Base-by-base conservation (phyloP, 1,139 yeast species). In the Yamadazyma diospyri region DNA sequence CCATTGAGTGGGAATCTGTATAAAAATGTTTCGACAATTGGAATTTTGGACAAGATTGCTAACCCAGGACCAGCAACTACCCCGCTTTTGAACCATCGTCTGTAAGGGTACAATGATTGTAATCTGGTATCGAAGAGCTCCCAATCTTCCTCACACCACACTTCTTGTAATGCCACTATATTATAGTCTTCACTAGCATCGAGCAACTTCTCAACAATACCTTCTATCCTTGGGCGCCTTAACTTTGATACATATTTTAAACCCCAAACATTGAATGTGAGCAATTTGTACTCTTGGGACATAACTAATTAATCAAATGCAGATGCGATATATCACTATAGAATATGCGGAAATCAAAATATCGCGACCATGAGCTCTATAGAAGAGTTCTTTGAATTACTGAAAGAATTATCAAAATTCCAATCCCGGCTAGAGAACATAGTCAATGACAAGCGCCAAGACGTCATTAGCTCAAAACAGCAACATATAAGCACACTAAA, bases 51-150 rank as follows among this genome's bases (percentile, higher is more conserved):
- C 31, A 94, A 57, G 4, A 92, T 67, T 0, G 88, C 95, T 33
- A 92, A 67, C 0, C 99, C 99, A 0, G 98, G 97, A 0, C 99
- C 99, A 0, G 95, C 63, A 4, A 92, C 48, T 7, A 92, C 85
- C 1, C 98, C 98, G 3, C 94, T 74, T 45, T 75, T 78, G 59
- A 83, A 92, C 36, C 72, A 64, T 41, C 96, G 70, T 35, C 78
- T 59, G 55, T 76, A 79, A 0, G 92, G 94, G 46, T 74, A 83
- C 28, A 55, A 55, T 1, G 49, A 46, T 2, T 56, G 41, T 39
- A 89, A 76, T 8, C 56, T 56, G 2, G 47, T 43, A 15, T 71
- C 68, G 16, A 92, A 59, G 39, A 76, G 74, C 1, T 73, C 69
- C 88, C 92, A 89, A 55, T 92, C 98, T 29, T 73, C 78, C 43